These are phyloP conservation scores for Candida glaebosa DNA, from an alignment of 805 yeast genomes.

Conservation along the genomic window DNA sequence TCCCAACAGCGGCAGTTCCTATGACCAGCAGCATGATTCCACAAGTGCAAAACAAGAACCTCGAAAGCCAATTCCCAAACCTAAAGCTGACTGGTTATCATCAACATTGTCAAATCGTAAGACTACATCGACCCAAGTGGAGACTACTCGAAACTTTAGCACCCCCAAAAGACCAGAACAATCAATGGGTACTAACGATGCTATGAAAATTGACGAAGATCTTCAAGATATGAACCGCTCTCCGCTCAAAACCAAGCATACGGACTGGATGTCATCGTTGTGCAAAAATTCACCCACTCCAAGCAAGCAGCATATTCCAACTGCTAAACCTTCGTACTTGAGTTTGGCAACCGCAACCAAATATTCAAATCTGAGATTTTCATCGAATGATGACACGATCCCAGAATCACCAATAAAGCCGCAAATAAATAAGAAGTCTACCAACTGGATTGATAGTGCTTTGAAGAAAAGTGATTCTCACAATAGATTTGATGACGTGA, in stretches of 20 bases:
- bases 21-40: too few species aligned
- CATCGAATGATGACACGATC: background rate
- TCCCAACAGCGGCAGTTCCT: too few species aligned
- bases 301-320: conserved; percentile 3
- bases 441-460: conserved; percentile 12
- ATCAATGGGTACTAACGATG: background rate
- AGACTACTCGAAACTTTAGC: background rate
- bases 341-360: conserved; percentile 2
- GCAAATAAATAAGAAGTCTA: background rate
- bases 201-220: background rate
- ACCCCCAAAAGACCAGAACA: background rate
- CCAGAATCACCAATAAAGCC: too few species aligned
- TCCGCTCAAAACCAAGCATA: background rate
- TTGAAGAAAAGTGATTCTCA: conserved; percentile 4
- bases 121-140: conserved; percentile 6
- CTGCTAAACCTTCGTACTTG: conserved; percentile 13
- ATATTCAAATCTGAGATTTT: background rate
- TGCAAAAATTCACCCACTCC: conserved; percentile 2
- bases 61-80: conserved; percentile 6
- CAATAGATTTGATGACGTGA: background rate
- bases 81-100: conserved; percentile 8
- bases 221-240: background rate
- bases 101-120: conserved; percentile 7
- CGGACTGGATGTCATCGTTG: conserved; percentile 5
- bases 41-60: too few species aligned